Evolutionary conservation across 1,139 yeast species (phyloP).

Genomic region (Diutina mesorugosa): DNA sequence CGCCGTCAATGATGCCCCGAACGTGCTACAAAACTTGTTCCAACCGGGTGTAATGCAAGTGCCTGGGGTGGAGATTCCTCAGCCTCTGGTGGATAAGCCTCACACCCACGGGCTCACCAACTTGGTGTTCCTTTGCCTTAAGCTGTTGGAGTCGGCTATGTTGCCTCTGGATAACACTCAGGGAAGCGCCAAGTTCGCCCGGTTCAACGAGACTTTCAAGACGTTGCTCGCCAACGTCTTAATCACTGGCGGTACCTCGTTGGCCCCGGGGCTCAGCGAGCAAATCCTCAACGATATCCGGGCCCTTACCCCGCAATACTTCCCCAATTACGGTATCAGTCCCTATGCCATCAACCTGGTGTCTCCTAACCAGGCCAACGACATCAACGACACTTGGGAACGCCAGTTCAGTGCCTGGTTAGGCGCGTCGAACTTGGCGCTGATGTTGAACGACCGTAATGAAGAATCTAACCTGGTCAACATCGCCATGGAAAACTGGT

Average conservation of each 20-base stretch:
- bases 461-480: conserved; percentile 17
- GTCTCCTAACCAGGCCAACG: conserved; percentile 15
- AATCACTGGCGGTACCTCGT: conserved; percentile 54
- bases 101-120: conserved; percentile 27
- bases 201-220: conserved; percentile 29
- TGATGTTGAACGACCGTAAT: conserved; percentile 29
- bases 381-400: conserved; percentile 32
- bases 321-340: conserved; percentile 37
- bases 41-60: conserved; percentile 33
- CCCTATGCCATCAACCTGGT: conserved; percentile 14
- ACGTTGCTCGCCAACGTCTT: conserved; percentile 44
- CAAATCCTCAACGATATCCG: conserved; percentile 48
- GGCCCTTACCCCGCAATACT: conserved; percentile 27
- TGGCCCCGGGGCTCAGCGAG: conserved; percentile 47
- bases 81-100: conserved; percentile 15
- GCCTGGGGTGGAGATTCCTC: conserved; percentile 16
- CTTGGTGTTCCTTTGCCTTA: conserved; percentile 28
- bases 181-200: conserved; percentile 8
- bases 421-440: conserved; percentile 54
- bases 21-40: conserved; percentile 40
- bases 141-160: conserved; percentile 13
- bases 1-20: conserved; percentile 24
- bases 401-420: conserved; percentile 49
- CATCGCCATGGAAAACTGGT: conserved; percentile 39
- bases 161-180: conserved; percentile 7